Base-by-base conservation (phyloP, 768 basidiomycete genomes). In the Phlebiopsis gigantea region DNA sequence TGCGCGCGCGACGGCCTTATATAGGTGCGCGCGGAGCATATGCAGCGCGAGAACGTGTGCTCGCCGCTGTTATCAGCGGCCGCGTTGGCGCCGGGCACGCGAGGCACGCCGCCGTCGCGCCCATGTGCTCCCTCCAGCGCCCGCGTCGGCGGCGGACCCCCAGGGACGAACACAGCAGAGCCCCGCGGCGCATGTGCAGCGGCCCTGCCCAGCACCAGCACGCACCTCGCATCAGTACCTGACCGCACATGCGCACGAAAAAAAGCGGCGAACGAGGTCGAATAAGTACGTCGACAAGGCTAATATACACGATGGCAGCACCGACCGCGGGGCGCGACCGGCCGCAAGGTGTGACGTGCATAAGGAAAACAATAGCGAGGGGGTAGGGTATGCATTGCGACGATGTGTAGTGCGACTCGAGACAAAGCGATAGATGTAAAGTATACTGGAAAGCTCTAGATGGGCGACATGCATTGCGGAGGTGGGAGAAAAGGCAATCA, bases 291-390 rank as follows among this genome's bases (percentile, higher is more conserved):
- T 52, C 56, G 56, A 57, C 56, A 26, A 25, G 46, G 56, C 39
- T 57, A 57, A 49, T 57, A 46, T 57, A 57, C 56, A 57, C 41
- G 56, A 57, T 46, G 52, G 56, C 56, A 51, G 50, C 43, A 51
- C 48, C 56, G 46, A 26, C 56, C 42, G 41, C 42, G 50, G 24
- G 8, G 34, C 22, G 30, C 50, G 31, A 22, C 19, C 30, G 24
- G 50, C 50, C 17, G 50, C 47, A 51, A 49, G 26, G 43, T 51
- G 26, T 45, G 34, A 46, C 46, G 50, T 51, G 49, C 56, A 19
- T 31, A 46, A 39, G 28, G 46, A 57, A 43, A 46, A 42, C n/a
- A 29, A 46, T 44, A 49, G 43, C 31, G 50, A 47, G 56, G 56
- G 43, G 22, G 48, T 57, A 57, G 42, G 49, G 28, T 57, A 52